Evolutionary conservation across 352 stramenopile species (phyloP).

Genomic region (Pythium sukuiense): DNA sequence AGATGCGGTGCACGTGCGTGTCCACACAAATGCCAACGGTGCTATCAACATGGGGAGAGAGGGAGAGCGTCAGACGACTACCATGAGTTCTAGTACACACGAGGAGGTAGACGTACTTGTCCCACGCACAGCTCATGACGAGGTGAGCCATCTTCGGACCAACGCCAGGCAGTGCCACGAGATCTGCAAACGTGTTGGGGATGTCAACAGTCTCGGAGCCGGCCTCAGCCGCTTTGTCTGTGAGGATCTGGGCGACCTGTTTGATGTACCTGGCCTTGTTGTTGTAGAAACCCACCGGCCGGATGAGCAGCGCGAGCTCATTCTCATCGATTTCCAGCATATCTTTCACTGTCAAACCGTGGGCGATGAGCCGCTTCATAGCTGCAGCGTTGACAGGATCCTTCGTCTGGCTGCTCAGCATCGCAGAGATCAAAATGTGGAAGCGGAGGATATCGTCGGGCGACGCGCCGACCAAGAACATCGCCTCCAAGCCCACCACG

Average conservation of each 20-base stretch:
- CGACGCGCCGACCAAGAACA: constrained; percentile 38
- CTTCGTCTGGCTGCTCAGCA: constrained; percentile 97
- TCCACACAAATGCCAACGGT: constrained; percentile 95
- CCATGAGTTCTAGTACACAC: neutral
- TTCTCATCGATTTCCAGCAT: constrained; percentile 85
- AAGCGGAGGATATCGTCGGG: constrained; percentile 73
- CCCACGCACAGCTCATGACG: constrained; percentile 92
- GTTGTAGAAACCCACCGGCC: constrained; percentile 95
- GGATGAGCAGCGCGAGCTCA: constrained; percentile 88
- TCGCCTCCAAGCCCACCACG: constrained; percentile 62
- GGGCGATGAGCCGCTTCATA: constrained; percentile 60
- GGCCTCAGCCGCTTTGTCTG: constrained; percentile 30
- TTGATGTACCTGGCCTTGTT: constrained; percentile 97
- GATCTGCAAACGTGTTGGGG: constrained; percentile 84
- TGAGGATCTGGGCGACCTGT: constrained; percentile 58
- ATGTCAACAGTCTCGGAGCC: constrained; percentile 78
- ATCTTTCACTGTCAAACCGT: constrained; percentile 82
- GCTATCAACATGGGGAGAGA: constrained; percentile 29
- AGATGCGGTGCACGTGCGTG: constrained; percentile 97
- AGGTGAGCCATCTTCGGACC: constrained; percentile 98
- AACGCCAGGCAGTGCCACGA: constrained; percentile 92
- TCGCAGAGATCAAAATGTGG: constrained; percentile 94
- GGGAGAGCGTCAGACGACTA: neutral
- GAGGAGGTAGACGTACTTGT: constrained; percentile 48
- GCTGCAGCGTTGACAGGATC: constrained; percentile 89